A percentile compares a stretch with the other conserved stretches of the same genome.
phyloP scores from a whole-genome alignment of 1,139 yeast genomes.

The Arxiozyma heterogenica region DNA sequence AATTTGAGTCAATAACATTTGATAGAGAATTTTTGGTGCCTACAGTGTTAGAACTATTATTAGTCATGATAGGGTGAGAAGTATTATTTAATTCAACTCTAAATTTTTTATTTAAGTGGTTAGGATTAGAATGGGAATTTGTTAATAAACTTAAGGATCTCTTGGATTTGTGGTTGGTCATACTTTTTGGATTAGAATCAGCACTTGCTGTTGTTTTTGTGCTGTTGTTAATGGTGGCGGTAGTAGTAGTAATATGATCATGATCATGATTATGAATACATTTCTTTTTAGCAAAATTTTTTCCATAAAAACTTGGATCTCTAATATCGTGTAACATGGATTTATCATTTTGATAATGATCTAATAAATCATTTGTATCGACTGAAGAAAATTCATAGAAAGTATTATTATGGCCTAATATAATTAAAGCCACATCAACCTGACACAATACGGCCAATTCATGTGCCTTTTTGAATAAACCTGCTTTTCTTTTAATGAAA shows the following conservation, averaged over 20 bases:
- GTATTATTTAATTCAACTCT: not conserved
- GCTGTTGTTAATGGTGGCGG: not conserved
- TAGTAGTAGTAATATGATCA: not conserved
- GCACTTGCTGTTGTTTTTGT: not conserved
- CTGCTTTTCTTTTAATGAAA: slow-evolving; percentile 89
- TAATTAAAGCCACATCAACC: slow-evolving; percentile 84
- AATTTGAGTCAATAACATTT: not conserved
- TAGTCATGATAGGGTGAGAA: not conserved
- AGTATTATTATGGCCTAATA: slow-evolving; percentile 68
- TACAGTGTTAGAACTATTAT: not conserved
- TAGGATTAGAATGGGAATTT: not conserved
- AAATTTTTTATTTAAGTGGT: not conserved
- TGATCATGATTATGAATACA: not conserved
- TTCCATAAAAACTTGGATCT: slow-evolving; percentile 51
- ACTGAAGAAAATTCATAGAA: slow-evolving; percentile 76
- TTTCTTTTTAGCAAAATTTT: not conserved
- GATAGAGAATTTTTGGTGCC: not conserved
- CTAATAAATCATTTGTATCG: slow-evolving; percentile 52
- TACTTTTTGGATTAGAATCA: not conserved
- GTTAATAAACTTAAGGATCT: not conserved
- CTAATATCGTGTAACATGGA: slow-evolving; percentile 46
- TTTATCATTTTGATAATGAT: slow-evolving; percentile 38
- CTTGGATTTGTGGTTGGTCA: not conserved
- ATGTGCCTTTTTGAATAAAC: slow-evolving; percentile 91
- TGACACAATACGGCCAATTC: slow-evolving; percentile 88